Evolutionary conservation across 148 eudicot species (phyloP).

Genomic region (Polygonum maritimum): DNA sequence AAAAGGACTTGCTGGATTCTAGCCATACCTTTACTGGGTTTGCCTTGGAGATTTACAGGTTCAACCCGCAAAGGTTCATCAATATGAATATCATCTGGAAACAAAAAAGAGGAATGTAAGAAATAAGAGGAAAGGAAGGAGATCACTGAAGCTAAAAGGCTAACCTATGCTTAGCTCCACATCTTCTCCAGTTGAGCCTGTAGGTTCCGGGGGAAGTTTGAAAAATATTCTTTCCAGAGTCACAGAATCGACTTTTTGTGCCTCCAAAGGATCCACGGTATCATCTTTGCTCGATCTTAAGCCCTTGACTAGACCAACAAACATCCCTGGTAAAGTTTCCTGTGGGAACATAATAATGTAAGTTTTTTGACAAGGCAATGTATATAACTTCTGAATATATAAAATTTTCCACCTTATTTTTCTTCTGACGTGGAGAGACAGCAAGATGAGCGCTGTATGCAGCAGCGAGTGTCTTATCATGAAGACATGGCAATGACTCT

Average conservation of each 20-base stretch:
- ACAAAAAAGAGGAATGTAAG: conserved; percentile 13
- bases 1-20: background rate
- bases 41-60: conserved; percentile 26
- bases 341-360: conserved; percentile 12
- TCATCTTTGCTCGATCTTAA: conserved; percentile 45
- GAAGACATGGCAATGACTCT: conserved; percentile 65
- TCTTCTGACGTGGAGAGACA: conserved; percentile 37
- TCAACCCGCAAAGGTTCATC: conserved; percentile 52
- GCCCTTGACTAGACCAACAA: conserved; percentile 61
- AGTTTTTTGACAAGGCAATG: conserved; percentile 10
- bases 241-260: conserved; percentile 23
- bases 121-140: conserved; percentile 3
- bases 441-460: conserved; percentile 42
- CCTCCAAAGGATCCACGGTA: conserved; percentile 22
- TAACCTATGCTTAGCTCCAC: conserved; percentile 64
- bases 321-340: conserved; percentile 42
- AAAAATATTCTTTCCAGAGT: conserved; percentile 55
- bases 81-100: conserved; percentile 72
- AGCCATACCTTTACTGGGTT: conserved; percentile 39
- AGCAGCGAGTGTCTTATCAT: conserved; percentile 74
- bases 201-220: conserved; percentile 10
- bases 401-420: conserved; percentile 36
- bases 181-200: conserved; percentile 24
- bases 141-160: conserved; percentile 8
- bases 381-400: background rate